Evolutionary conservation across 768 basidiomycete species (phyloP), one percentile per base, ranked within the genome.

Genomic region (Pisolithus microcarpus): DNA sequence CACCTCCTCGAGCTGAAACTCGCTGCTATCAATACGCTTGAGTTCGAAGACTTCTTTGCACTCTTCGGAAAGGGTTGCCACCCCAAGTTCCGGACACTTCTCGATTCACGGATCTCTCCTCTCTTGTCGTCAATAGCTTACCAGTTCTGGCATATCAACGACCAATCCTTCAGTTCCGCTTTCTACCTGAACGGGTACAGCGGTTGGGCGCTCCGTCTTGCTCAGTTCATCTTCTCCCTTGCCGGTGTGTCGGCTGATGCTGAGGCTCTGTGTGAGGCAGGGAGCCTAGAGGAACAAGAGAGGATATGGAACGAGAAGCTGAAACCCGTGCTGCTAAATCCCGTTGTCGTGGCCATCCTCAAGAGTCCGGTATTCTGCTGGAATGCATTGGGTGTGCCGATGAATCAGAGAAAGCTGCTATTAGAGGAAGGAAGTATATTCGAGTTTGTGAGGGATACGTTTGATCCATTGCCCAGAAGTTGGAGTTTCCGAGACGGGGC

Each of bases 1-100:
- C 87, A 89, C 63, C 75, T 90, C 9, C 71, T 89, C 26, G 87
- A 90, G 66, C 75, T 90, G 31, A 90, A 89, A 66, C 76, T 89
- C 2, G 87, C 87, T 2, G 76, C 80, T 0, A 72, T 84, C 49
- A 72, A 78, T 52, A 66, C 62, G 30, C 71, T 89, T 7, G 65
- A 70, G 0, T 82, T 82, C 61, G 70, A 75, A 1, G 81, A 85
- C 51, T 84, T 83, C 61, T 90, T 75, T 52, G 65, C 75, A 19
- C 61, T 89, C 54, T 90, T 88, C 56, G 87, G 87, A 15, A 63
- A 77, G 34, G 87, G 87, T 9, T 67, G 67, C 36, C 81, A 85
- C 60, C 59, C 74, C 6, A 62, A 71, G 30, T 90, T 90, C 69
- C 78, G 79, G 47, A 56, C 65, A 0, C 69, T 87, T 4, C 72